These are phyloP conservation scores for Phytophthora syringae DNA, from an alignment of 352 stramenopile species.

Conservation along the genomic window DNA sequence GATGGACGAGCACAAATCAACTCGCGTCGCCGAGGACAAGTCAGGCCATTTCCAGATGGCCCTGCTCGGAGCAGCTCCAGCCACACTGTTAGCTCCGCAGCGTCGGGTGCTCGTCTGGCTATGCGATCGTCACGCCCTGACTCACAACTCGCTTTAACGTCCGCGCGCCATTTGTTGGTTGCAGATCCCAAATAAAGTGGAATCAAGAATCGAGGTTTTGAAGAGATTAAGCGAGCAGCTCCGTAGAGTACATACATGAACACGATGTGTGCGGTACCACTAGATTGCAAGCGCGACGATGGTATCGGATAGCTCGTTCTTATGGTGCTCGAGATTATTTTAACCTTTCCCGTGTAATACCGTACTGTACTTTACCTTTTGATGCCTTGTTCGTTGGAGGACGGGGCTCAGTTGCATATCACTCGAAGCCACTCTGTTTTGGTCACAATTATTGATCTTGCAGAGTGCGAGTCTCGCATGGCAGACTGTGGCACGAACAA, in stretches of 20 bases:
- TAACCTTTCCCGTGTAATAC: no score
- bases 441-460: no score
- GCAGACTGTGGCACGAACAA: no score
- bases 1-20: conserved; percentile 33
- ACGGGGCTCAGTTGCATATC: no score
- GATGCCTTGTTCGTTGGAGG: no score
- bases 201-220: conserved; percentile 13
- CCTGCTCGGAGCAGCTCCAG: background rate
- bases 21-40: conserved; percentile 3
- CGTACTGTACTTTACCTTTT: no score
- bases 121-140: conserved; percentile 14
- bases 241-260: conserved; percentile 3
- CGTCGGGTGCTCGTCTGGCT: conserved; percentile 16
- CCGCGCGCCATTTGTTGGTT: conserved; percentile 12
- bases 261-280: conserved; percentile 9
- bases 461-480: background rate
- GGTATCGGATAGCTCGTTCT: background rate
- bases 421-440: no score
- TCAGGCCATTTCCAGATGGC: conserved; percentile 33
- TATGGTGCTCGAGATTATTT: no score
- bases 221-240: conserved; percentile 14
- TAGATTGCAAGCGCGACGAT: conserved; percentile 12
- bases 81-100: conserved; percentile 24
- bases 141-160: conserved; percentile 22
- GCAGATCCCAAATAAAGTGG: conserved; percentile 13